phyloP scores from a whole-genome alignment of 352 stramenopile species.

The Phytopythium boreale region DNA sequence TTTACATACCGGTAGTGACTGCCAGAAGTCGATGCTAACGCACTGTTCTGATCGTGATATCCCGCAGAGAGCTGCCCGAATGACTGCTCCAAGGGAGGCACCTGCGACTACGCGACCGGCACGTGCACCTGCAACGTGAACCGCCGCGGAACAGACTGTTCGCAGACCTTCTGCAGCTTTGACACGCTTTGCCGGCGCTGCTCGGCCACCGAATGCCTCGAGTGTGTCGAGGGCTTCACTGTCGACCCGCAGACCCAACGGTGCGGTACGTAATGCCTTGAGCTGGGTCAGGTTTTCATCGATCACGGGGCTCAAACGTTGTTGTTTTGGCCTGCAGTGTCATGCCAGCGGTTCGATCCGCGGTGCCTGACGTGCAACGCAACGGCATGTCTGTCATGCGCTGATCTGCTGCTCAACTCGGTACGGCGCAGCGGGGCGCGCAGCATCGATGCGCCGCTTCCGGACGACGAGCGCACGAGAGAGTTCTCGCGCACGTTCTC shows the following conservation, averaged over 20 bases:
- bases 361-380: constrained; percentile 88
- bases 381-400: constrained; percentile 80
- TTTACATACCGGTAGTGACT: not conserved
- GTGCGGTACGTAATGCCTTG: constrained; percentile 48
- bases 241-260: constrained; percentile 57
- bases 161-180: constrained; percentile 61
- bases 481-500: constrained; percentile 90
- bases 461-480: constrained; percentile 84
- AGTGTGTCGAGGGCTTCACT: constrained; percentile 87
- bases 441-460: constrained; percentile 59
- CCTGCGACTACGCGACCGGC: constrained; percentile 89
- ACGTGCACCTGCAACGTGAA: constrained; percentile 75
- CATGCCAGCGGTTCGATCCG: constrained; percentile 87
- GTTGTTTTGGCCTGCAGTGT: constrained; percentile 25
- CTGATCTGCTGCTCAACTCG: constrained; percentile 89
- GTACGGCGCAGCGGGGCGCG: constrained; percentile 87
- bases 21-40: not conserved
- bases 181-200: constrained; percentile 88
- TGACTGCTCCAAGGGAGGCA: constrained; percentile 85
- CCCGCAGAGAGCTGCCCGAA: constrained; percentile 73
- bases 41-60: not conserved
- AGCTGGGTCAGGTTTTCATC: not conserved
- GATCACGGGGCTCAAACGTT: not conserved
- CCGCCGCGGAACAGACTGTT: constrained; percentile 80
- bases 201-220: constrained; percentile 69